Conservation (phyloP, 768 basidiomycete species). For the Leccinum subgranulosum region DNA sequence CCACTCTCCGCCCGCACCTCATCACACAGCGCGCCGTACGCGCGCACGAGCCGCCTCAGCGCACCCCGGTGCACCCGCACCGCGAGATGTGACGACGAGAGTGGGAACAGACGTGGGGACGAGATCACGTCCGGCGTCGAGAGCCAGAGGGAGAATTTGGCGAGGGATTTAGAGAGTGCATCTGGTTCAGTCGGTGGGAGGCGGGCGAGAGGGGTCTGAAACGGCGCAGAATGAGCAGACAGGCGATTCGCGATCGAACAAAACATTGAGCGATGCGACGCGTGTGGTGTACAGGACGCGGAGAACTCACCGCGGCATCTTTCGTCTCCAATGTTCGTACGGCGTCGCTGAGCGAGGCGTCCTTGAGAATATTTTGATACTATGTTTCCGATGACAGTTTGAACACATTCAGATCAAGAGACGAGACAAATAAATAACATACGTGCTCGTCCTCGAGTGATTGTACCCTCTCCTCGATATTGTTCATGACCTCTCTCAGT, state of each 20-base stretch:
- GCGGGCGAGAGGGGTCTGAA: conserved; percentile 72
- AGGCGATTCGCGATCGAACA: neutral
- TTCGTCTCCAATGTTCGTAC: conserved; percentile 24
- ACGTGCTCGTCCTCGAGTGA: conserved; percentile 83
- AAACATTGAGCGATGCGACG: neutral
- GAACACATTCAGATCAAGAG: too few relatives aligned
- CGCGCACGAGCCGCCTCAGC: conserved; percentile 59
- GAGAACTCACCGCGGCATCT: conserved; percentile 17
- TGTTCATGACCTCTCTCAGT: conserved; percentile 50
- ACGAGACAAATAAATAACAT: conserved; percentile 28
- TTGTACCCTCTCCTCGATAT: conserved; percentile 61
- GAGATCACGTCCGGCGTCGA: conserved; percentile 77
- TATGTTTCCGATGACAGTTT: neutral
- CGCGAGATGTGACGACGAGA: conserved; percentile 66
- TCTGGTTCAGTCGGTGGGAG: conserved; percentile 59
- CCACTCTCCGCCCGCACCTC: conserved; percentile 69
- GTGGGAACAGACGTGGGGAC: conserved; percentile 72
- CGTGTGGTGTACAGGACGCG: neutral
- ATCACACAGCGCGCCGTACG: conserved; percentile 73
- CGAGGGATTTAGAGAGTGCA: conserved; percentile 59
- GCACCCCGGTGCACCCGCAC: conserved; percentile 73
- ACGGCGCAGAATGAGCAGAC: neutral
- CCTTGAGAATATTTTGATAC: conserved; percentile 24
- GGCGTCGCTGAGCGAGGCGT: conserved; percentile 26
- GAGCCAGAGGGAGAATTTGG: conserved; percentile 80